Conservation (phyloP, 148 eudicot species). For the Chenopodium berlandieri region DNA sequence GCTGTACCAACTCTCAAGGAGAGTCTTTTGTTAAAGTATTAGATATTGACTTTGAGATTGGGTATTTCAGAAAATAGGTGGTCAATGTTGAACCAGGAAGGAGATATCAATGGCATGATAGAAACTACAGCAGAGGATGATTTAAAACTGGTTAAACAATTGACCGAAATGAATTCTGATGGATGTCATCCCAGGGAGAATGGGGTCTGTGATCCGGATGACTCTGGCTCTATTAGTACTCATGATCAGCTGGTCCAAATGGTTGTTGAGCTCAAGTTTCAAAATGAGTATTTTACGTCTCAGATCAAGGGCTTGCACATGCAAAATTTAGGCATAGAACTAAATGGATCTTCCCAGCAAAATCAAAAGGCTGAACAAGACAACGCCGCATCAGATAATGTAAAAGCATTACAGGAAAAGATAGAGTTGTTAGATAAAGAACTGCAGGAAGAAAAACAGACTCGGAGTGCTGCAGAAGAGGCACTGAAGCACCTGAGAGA, state of each 20-base stretch:
- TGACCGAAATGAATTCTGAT: constrained; percentile 29
- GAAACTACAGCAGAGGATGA: constrained; percentile 39
- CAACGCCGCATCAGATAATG: constrained; percentile 31
- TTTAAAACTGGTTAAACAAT: constrained; percentile 27
- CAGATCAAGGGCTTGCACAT: constrained; percentile 52
- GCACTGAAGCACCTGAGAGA: constrained; percentile 78
- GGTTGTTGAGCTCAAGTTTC: constrained; percentile 67
- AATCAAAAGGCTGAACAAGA: constrained; percentile 33
- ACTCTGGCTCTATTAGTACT: constrained; percentile 25
- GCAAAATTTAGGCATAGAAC: constrained; percentile 19
- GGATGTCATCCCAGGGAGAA: constrained; percentile 43
- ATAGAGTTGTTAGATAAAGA: constrained; percentile 63
- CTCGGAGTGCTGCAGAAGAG: constrained; percentile 85
- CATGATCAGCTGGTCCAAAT: constrained; percentile 61
- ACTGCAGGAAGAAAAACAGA: constrained; percentile 73
- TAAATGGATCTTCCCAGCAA: constrained; percentile 28
- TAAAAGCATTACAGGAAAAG: constrained; percentile 45
- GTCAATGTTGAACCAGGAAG: constrained; percentile 38
- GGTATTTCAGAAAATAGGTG: constrained; percentile 10
- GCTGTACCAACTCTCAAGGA: not conserved
- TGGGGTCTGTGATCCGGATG: constrained; percentile 31
- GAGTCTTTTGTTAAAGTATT: not conserved
- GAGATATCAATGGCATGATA: constrained; percentile 19
- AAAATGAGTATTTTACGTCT: constrained; percentile 84
- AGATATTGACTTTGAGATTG: constrained; percentile 4